Evolutionary conservation across 768 basidiomycete genomes (phyloP).

Genomic region (Boletus subcaerulescens): DNA sequence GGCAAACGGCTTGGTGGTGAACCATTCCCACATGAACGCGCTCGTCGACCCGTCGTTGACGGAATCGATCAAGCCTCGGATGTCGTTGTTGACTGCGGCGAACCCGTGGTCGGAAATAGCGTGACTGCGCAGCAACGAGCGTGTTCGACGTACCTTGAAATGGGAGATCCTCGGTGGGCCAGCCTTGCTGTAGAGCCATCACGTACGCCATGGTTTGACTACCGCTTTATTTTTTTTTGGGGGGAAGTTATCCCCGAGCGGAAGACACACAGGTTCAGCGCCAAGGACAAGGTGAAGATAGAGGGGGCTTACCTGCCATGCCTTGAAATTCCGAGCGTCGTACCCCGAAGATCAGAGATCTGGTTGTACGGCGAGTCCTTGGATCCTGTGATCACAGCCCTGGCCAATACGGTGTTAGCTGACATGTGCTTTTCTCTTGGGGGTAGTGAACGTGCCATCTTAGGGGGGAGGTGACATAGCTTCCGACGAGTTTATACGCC

Average conservation of each 20-base stretch:
- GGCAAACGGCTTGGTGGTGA: constrained; percentile 77
- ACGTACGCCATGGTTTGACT: constrained; percentile 96
- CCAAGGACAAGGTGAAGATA: not conserved
- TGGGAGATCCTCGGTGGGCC: constrained; percentile 60
- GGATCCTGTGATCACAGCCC: constrained; percentile 88
- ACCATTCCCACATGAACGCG: constrained; percentile 96
- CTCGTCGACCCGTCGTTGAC: constrained; percentile 88
- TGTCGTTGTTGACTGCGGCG: constrained; percentile 70
- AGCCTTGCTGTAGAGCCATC: constrained; percentile 86
- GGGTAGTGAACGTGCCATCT: constrained; percentile 58
- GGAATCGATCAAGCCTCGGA: constrained; percentile 76
- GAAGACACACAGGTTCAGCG: not conserved
- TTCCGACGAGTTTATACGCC: constrained; percentile 88
- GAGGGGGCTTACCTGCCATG: constrained; percentile 60
- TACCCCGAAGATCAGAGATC: constrained; percentile 73
- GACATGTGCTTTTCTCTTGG: not conserved
- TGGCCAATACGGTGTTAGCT: constrained; percentile 22
- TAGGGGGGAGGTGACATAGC: constrained; percentile 85
- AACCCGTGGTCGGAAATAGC: not conserved
- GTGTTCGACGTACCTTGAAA: constrained; percentile 58
- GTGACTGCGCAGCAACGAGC: not conserved
- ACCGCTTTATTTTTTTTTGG: constrained; percentile 45
- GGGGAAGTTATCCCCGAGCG: not conserved
- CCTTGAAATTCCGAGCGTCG: constrained; percentile 86
- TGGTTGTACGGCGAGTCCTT: constrained; percentile 64